Evolutionary conservation across 2,329 filamentous ascomycete genomes (phyloP).

Genomic region (Nemania diffusa): DNA sequence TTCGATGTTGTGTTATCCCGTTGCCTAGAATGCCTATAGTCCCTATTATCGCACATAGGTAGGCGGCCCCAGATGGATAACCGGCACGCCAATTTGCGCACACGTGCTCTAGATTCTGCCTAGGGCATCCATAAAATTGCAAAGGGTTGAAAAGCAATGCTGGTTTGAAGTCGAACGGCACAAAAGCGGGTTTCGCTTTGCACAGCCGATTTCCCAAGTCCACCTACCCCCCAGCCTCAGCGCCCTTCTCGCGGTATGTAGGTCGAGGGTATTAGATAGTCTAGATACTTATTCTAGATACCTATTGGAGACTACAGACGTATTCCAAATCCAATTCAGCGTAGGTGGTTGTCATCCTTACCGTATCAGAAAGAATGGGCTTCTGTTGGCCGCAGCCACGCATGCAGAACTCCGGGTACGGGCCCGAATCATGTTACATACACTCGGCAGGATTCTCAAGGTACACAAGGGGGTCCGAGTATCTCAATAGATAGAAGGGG

Average conservation of each 20-base stretch:
- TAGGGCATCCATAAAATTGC: constrained; percentile 14
- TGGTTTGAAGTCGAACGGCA: background rate
- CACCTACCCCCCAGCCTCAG: constrained; percentile 17
- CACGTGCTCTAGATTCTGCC: background rate
- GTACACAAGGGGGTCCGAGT: background rate
- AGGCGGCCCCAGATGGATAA: background rate
- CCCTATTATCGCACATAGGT: background rate
- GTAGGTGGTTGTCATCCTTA: background rate
- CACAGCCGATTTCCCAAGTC: constrained; percentile 20
- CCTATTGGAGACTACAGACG: background rate
- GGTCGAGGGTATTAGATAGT: too few species aligned
- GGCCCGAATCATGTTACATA: constrained; percentile 1
- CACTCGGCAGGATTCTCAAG: background rate
- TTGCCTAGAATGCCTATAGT: background rate
- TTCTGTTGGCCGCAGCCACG: constrained; percentile 1
- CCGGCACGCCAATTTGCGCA: too few species aligned
- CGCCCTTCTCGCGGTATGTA: background rate
- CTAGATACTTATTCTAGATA: too few species aligned
- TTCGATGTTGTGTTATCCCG: constrained; percentile 12
- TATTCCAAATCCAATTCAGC: constrained; percentile 26
- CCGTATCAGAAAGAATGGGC: background rate
- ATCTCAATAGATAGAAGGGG: background rate
- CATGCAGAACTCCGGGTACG: background rate
- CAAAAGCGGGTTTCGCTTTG: constrained; percentile 26
- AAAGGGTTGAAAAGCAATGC: constrained; percentile 1